Evolutionary conservation across 108 stramenopile genomes (phyloP).

Genomic region (Aureococcus anophagefferens): DNA sequence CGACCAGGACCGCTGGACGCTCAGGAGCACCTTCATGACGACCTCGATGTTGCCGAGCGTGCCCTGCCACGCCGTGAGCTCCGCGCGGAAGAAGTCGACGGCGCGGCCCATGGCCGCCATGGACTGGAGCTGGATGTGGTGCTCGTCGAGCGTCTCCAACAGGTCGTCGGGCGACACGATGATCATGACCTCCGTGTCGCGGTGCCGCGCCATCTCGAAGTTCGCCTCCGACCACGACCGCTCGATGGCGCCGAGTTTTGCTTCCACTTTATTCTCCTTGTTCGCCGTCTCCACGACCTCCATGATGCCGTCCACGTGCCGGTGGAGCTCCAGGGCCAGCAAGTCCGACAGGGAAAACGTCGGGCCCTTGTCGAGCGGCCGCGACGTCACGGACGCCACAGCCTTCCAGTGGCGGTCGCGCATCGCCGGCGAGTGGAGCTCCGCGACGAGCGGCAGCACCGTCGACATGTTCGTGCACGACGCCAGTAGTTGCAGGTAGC

Average conservation of each 20-base stretch:
- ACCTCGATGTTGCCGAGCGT: slow-evolving; percentile 26
- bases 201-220: slow-evolving; percentile 16
- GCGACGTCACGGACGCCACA: slow-evolving; percentile 13
- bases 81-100: slow-evolving; percentile 32
- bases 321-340: slow-evolving; percentile 24
- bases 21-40: slow-evolving; percentile 15
- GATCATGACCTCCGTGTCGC: slow-evolving; percentile 25
- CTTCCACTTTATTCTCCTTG: slow-evolving; percentile 36
- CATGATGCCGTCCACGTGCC: slow-evolving; percentile 20
- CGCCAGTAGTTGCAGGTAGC: slow-evolving; percentile 12
- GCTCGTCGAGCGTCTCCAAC: slow-evolving; percentile 38
- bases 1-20: slow-evolving; percentile 31
- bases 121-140: slow-evolving; percentile 30
- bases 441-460: slow-evolving; percentile 25
- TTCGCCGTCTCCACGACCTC: slow-evolving; percentile 35
- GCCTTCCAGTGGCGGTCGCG: slow-evolving; percentile 42
- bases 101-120: slow-evolving; percentile 31
- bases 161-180: slow-evolving; percentile 26
- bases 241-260: slow-evolving; percentile 24
- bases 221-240: slow-evolving; percentile 16
- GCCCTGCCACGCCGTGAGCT: slow-evolving; percentile 21
- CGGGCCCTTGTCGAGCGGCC: slow-evolving; percentile 16
- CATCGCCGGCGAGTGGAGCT: slow-evolving; percentile 32
- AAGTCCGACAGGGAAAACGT: slow-evolving; percentile 24
- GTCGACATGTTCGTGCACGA: slow-evolving; percentile 24